A percentile compares a stretch with the other conserved stretches of the same genome.
Evolutionary conservation across 345 rosid genomes (phyloP).

Genomic region (Brassica incana): DNA sequence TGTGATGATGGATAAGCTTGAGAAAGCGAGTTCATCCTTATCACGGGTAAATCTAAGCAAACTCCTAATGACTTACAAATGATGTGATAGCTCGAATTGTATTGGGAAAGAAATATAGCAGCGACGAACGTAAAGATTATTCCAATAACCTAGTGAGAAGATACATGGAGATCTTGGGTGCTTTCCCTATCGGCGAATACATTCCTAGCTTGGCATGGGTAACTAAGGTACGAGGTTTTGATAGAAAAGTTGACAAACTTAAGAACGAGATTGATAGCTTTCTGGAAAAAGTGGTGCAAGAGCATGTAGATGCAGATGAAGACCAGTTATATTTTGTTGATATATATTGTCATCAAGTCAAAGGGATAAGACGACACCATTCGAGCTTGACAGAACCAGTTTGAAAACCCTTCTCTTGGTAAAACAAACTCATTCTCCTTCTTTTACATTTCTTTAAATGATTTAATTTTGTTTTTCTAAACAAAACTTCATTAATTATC

Average conservation of each 20-base stretch:
- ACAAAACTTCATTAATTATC: too few species aligned
- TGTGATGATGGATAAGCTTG: slow-evolving; percentile 25
- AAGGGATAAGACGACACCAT: background rate
- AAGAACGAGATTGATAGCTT: slow-evolving; percentile 26
- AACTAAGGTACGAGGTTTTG: slow-evolving; percentile 21
- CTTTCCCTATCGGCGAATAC: slow-evolving; percentile 42
- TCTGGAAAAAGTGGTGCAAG: slow-evolving; percentile 18
- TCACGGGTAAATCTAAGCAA: slow-evolving; percentile 44
- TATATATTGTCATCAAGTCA: background rate
- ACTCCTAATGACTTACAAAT: slow-evolving; percentile 29
- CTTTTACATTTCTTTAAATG: background rate
- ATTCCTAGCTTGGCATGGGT: slow-evolving; percentile 58
- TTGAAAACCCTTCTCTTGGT: background rate
- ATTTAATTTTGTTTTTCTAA: too few species aligned
- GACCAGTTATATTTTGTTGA: background rate
- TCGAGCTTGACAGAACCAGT: background rate
- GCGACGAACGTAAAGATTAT: slow-evolving; percentile 24
- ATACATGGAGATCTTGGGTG: slow-evolving; percentile 37
- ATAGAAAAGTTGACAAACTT: slow-evolving; percentile 6
- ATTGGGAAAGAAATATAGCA: slow-evolving; percentile 53
- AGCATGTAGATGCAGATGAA: background rate
- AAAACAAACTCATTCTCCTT: background rate
- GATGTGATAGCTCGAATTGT: slow-evolving; percentile 48
- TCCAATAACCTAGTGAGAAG: slow-evolving; percentile 37
- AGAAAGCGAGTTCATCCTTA: slow-evolving; percentile 18